Conservation (phyloP, 2,329 filamentous ascomycete species). For the Botrytis medusae region DNA sequence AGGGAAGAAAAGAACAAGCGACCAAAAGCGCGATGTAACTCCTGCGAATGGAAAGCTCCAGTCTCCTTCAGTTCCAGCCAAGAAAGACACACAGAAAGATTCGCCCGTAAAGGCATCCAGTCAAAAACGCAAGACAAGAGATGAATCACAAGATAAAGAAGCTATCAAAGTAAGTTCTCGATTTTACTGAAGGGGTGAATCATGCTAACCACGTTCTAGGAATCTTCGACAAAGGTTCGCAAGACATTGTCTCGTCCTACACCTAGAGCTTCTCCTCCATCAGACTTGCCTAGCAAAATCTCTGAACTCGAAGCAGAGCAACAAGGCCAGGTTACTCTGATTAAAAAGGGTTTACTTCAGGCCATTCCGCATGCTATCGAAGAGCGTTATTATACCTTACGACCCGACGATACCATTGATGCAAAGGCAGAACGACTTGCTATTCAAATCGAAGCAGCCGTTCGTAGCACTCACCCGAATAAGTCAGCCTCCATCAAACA, state of each 20-base stretch:
- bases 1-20: constrained; percentile 62
- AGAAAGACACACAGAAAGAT: constrained; percentile 35
- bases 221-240: constrained; percentile 49
- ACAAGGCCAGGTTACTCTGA: constrained; percentile 65
- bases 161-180: constrained; percentile 47
- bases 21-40: constrained; percentile 51
- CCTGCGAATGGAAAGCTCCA: constrained; percentile 41
- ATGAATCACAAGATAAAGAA: constrained; percentile 53
- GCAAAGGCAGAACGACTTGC: constrained; percentile 68
- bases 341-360: constrained; percentile 68
- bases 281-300: constrained; percentile 52
- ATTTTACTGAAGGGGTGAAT: constrained; percentile 20
- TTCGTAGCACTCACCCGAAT: constrained; percentile 55
- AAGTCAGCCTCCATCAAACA: constrained; percentile 58
- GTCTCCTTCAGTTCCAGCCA: constrained; percentile 37
- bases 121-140: constrained; percentile 46
- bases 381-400: constrained; percentile 60
- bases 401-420: constrained; percentile 62
- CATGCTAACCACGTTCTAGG: constrained; percentile 37
- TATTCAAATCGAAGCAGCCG: constrained; percentile 75
- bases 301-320: constrained; percentile 61
- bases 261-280: constrained; percentile 30
- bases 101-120: constrained; percentile 33
- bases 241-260: constrained; percentile 55
- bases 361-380: constrained; percentile 68